phyloP scores from a whole-genome alignment of 2,329 filamentous ascomycete species.

The Cercospora sp. region DNA sequence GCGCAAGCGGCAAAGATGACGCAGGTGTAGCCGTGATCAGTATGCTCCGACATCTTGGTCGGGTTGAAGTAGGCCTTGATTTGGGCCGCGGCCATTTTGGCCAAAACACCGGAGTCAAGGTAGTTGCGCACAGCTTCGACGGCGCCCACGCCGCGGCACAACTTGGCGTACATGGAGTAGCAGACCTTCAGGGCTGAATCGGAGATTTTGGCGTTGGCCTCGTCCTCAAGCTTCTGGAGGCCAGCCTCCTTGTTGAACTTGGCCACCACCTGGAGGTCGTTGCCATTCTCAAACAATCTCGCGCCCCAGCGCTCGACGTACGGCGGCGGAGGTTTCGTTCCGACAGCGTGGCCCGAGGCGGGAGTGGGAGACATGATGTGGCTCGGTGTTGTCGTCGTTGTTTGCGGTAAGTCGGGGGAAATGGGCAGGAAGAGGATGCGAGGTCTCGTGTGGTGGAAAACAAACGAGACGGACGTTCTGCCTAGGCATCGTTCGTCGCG shows the following conservation, averaged over 20 bases:
- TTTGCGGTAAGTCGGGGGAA: neutral
- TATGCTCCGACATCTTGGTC: conserved; percentile 13
- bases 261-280: neutral
- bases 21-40: neutral
- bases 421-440: neutral
- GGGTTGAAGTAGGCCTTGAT: conserved; percentile 20
- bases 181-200: neutral
- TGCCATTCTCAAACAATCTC: neutral
- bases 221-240: neutral
- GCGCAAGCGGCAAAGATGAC: neutral
- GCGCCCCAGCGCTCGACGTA: neutral
- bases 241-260: neutral
- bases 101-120: conserved; percentile 20
- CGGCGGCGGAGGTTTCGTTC: neutral
- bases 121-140: conserved; percentile 12
- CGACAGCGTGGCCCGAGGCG: neutral
- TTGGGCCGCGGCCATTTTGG: conserved; percentile 15
- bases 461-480: neutral
- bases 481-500: neutral
- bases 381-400: neutral
- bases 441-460: neutral
- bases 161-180: neutral
- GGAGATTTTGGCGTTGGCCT: neutral
- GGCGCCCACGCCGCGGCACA: neutral
- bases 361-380: neutral